Percentiles rank a stretch among this genome's conserved stretches.
phyloP scores from a whole-genome alignment of 805 yeast genomes.

The Teunomyces atbi region DNA sequence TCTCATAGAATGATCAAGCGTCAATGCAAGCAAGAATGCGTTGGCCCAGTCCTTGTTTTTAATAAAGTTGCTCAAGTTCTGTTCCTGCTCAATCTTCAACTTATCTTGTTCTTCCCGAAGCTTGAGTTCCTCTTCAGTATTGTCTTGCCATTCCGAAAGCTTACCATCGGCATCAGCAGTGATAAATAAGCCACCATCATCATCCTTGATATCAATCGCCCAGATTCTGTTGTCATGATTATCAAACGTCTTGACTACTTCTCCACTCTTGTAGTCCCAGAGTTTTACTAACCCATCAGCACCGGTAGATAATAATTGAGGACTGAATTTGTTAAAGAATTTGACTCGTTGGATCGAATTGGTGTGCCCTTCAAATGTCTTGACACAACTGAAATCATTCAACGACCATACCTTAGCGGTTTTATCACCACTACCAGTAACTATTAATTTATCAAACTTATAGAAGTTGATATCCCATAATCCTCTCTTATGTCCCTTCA shows the following conservation, averaged over 20 bases:
- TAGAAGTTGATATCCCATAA: constrained; percentile 89
- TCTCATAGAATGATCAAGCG: constrained; percentile 87
- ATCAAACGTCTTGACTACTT: constrained; percentile 79
- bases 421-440: constrained; percentile 91
- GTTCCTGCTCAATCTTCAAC: constrained; percentile 78
- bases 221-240: constrained; percentile 92
- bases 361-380: constrained; percentile 92
- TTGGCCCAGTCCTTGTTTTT: constrained; percentile 76
- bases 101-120: constrained; percentile 52
- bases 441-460: constrained; percentile 70
- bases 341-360: constrained; percentile 84
- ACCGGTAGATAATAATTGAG: constrained; percentile 74
- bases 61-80: constrained; percentile 74
- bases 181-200: constrained; percentile 68
- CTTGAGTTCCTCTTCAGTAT: constrained; percentile 68
- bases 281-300: constrained; percentile 93
- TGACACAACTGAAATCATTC: constrained; percentile 67
- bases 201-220: constrained; percentile 71
- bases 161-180: constrained; percentile 96
- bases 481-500: constrained; percentile 91
- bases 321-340: constrained; percentile 60
- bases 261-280: constrained; percentile 79
- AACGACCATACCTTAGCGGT: constrained; percentile 88
- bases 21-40: constrained; percentile 83
- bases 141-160: constrained; percentile 84